Conservation (phyloP, 2,329 filamentous ascomycete genomes). For the Epichloe gansuensis region DNA sequence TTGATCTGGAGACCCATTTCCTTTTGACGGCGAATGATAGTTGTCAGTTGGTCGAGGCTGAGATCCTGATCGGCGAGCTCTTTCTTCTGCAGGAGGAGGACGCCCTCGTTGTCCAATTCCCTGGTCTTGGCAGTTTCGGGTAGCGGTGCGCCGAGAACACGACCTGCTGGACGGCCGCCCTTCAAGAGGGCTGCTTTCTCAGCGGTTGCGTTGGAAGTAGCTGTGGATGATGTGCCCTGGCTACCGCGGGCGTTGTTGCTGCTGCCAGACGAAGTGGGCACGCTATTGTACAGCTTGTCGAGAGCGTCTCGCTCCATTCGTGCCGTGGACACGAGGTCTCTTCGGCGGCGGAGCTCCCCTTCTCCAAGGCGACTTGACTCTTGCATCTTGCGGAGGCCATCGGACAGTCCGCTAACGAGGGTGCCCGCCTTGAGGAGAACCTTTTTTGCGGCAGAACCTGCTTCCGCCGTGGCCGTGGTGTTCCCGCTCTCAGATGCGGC, state of each 20-base stretch:
- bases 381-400: conserved; percentile 48
- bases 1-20: conserved; percentile 69
- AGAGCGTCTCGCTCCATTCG: conserved; percentile 64
- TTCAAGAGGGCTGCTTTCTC: conserved; percentile 38
- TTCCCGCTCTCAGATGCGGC: conserved; percentile 27
- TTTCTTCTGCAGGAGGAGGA: conserved; percentile 60
- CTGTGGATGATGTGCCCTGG: conserved; percentile 7
- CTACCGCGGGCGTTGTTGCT: conserved; percentile 28
- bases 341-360: conserved; percentile 58
- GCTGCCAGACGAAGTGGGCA: conserved; percentile 18
- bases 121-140: conserved; percentile 65
- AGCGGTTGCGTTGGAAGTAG: conserved; percentile 18
- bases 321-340: conserved; percentile 56
- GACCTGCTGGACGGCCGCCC: conserved; percentile 31
- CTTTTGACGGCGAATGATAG: conserved; percentile 58
- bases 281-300: conserved; percentile 55
- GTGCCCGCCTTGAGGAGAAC: conserved; percentile 56
- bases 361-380: conserved; percentile 49
- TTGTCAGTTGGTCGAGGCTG: conserved; percentile 54
- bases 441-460: conserved; percentile 61
- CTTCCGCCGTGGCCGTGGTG: conserved; percentile 39
- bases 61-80: conserved; percentile 65
- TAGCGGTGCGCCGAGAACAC: conserved; percentile 59
- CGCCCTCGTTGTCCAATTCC: conserved; percentile 63
- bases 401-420: conserved; percentile 49